These are phyloP conservation scores for Debaryomyces subglobosus DNA, from an alignment of 1,139 yeast genomes.

Conservation along the genomic window DNA sequence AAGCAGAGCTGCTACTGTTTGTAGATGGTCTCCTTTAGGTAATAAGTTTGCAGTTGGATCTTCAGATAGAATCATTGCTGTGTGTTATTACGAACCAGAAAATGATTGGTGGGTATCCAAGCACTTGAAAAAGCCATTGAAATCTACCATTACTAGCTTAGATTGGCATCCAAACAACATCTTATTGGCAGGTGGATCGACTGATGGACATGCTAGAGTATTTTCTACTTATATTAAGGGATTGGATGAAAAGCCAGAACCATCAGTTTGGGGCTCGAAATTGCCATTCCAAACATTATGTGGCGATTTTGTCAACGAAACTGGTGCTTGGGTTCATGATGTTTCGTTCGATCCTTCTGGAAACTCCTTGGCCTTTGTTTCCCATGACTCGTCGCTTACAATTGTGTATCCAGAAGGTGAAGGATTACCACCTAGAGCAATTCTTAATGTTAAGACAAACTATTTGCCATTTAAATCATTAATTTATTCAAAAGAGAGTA, in stretches of 20 bases:
- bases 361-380: slow-evolving; percentile 73
- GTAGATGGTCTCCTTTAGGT: slow-evolving; percentile 93
- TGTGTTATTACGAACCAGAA: slow-evolving; percentile 93
- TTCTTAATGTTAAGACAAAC: slow-evolving; percentile 60
- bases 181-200: slow-evolving; percentile 85
- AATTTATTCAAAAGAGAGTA: slow-evolving; percentile 65
- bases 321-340: slow-evolving; percentile 93
- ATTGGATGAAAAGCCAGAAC: slow-evolving; percentile 79
- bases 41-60: slow-evolving; percentile 96
- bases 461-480: slow-evolving; percentile 82
- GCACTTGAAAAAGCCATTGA: slow-evolving; percentile 91
- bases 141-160: slow-evolving; percentile 80
- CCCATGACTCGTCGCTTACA: slow-evolving; percentile 77
- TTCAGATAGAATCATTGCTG: slow-evolving; percentile 90
- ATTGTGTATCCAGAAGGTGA: slow-evolving; percentile 79
- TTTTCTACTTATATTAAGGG: slow-evolving; percentile 93
- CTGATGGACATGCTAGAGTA: slow-evolving; percentile 94
- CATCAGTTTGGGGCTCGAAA: slow-evolving; percentile 91
- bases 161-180: slow-evolving; percentile 97
- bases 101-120: slow-evolving; percentile 99
- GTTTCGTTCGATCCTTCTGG: slow-evolving; percentile 85
- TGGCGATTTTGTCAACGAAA: slow-evolving; percentile 75
- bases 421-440: slow-evolving; percentile 52
- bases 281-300: slow-evolving; percentile 94
- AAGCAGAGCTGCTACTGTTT: slow-evolving; percentile 91